Evolutionary conservation across 495 filamentous ascomycete genomes (phyloP), one percentile per base, ranked within the genome.

Genomic region (Penicillium cinerascens): DNA sequence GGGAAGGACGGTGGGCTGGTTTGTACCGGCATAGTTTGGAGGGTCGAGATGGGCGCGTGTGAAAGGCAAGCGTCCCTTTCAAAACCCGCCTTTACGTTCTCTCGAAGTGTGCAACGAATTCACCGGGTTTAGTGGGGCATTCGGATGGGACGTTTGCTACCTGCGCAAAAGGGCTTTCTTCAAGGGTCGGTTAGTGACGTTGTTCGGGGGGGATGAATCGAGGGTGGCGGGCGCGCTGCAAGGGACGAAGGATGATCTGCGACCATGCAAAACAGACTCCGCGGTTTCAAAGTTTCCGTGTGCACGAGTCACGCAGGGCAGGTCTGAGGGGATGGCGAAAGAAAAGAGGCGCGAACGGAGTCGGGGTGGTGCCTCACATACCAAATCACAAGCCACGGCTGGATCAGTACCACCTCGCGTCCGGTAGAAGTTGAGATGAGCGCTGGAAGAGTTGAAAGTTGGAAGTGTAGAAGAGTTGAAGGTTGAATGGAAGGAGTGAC

Each of bases 11-110:
- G 69, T 46, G 69, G 65, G 56, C 67, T 73, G 44, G 74, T 72
- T 69, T 77, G 74, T 58, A 77, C 65, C 55, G 74, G 72, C 74
- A 77, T 77, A 58, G 50, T 70, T 64, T 51, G 36, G 55, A 56
- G 33, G 51, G 25, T 15, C 15, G 35, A 8, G 26, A 23, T 17
- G 23, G 43, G 23, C 13, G 49, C 40, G 29, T 17, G 15, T 41
- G 43, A 57, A 44, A 54, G 54, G 49, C 23, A 50, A 11, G 7
- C 20, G 23, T 44, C 18, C 44, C 44, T 56, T 56, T 51, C 44
- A 51, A n/a, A 56, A 41, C 52, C 29, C 57, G 61, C 56, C 29
- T 33, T 33, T 33, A 13, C 29, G 60, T 58, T 56, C 60, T 61
- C 59, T 64, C 38, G 26, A 17, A 21, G n/a, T n/a, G n/a, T 29